Percentiles rank a stretch among this genome's conserved stretches.
phyloP scores from a whole-genome alignment of 2,329 filamentous ascomycete species.

The Leptographium flavum region DNA sequence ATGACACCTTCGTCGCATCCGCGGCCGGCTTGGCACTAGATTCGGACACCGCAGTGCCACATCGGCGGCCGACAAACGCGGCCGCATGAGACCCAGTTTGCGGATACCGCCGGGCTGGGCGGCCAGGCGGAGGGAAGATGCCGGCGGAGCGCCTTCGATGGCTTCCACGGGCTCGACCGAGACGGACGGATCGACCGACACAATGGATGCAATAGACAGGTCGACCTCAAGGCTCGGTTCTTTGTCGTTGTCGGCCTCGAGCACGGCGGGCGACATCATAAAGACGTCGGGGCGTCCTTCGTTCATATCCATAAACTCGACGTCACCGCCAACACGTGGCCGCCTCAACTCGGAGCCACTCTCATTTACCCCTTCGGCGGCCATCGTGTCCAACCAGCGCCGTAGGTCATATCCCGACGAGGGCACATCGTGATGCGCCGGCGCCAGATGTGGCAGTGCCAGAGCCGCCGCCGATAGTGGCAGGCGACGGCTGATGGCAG shows the following conservation, averaged over 20 bases:
- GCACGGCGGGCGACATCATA: no score
- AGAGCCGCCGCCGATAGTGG: conserved; percentile 3
- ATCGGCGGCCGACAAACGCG: conserved; percentile 17
- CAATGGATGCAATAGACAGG: not conserved
- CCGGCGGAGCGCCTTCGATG: no score
- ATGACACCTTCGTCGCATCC: conserved; percentile 23
- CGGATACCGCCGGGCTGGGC: conserved; percentile 7
- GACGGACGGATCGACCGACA: no score
- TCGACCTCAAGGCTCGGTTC: not conserved
- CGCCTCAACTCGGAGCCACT: no score
- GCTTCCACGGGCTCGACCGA: no score
- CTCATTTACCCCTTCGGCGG: no score
- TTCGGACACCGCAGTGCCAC: conserved; percentile 18
- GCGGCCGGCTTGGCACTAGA: conserved; percentile 18
- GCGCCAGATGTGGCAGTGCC: conserved; percentile 5
- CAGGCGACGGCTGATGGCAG: no score
- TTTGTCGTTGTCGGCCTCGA: not conserved
- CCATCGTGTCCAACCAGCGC: conserved; percentile 4
- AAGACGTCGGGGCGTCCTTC: no score
- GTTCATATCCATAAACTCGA: no score
- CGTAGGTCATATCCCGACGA: conserved; percentile 8
- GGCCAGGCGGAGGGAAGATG: not conserved
- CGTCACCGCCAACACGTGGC: no score
- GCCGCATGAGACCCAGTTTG: conserved; percentile 13
- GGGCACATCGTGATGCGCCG: conserved; percentile 2